Base-by-base conservation (phyloP, 2,329 filamentous ascomycete genomes). In the Curvularia hawaiiensis region DNA sequence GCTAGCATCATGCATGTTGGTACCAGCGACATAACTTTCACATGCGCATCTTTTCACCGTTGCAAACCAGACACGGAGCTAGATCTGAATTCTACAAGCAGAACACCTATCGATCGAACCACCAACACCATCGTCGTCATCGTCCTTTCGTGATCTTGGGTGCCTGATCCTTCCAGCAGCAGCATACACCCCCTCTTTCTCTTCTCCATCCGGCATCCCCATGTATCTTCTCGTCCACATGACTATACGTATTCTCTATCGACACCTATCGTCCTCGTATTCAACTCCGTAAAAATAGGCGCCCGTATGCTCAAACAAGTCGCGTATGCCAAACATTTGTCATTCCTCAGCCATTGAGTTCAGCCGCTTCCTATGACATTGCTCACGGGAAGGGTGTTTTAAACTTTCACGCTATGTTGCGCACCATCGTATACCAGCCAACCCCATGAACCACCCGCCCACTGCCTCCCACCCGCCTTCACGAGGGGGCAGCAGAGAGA, bases 361-460 rank as follows among this genome's bases (percentile, higher is more conserved):
- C 20, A 49, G 4, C 30, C 22, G 9, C 14, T 18, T 26, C 22
- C 12, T 3, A 43, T 7, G 40, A 43, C n/a, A 26, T 26, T 26
- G 40, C 20, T 43, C 40, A 22, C 22, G 12, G 22, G 40, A 28
- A n/a, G 40, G 5, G 33, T 38, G 5, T 22, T 47, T 49, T 49
- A 49, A 35, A 49, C 46, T 49, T 49, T 28, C 18, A 14, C 58
- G 47, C 58, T 60, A 60, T 43, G 30, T 16, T 16, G 33, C 24
- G 39, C 43, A 26, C 54, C 47, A 52, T 33, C 8, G 40, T 24
- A 18, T 38, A 16, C 35, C 16, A 38, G 35, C 35, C 5, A 38
- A 38, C 35, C n/a, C n/a, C 6, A 12, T 16, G 35, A 35, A 54
- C n/a, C 49, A 58, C 52, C 51, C 52, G 52, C 52, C 58, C 53